Conservation (phyloP, 2,329 filamentous ascomycete genomes). For the Penicillium rolfsii region DNA sequence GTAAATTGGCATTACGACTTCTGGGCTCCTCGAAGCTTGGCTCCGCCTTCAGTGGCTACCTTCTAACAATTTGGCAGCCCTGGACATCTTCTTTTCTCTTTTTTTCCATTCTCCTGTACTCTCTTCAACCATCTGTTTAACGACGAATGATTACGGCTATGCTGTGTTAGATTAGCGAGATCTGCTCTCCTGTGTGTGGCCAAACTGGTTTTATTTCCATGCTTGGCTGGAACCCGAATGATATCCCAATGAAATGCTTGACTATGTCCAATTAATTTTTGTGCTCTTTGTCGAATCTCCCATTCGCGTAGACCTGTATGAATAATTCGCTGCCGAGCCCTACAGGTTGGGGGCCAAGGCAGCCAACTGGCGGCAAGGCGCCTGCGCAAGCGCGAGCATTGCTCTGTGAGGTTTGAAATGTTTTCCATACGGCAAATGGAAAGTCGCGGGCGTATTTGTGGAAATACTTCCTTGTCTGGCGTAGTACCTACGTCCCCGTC, state of each 20-base stretch:
- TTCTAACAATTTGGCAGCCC: background rate
- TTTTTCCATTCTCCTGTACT: constrained; percentile 15
- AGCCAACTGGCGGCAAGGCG: no score
- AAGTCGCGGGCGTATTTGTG: no score
- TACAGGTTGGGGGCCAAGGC: no score
- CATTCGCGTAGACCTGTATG: background rate
- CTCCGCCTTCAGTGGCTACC: background rate
- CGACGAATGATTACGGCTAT: constrained; percentile 23
- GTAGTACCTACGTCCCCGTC: no score
- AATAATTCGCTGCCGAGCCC: no score
- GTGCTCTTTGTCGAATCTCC: background rate
- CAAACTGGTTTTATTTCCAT: constrained; percentile 21
- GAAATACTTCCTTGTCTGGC: no score
- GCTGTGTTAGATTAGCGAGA: constrained; percentile 23
- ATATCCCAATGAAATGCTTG: constrained; percentile 12
- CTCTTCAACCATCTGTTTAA: constrained; percentile 19
- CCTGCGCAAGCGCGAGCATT: no score
- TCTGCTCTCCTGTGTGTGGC: constrained; percentile 24
- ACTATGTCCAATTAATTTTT: background rate
- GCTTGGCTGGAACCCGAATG: constrained; percentile 15
- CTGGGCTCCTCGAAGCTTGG: background rate
- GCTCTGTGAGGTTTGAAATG: no score
- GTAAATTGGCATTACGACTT: background rate
- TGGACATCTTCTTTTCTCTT: constrained; percentile 2
- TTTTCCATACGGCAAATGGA: no score